Base-by-base conservation (phyloP, 139 green algal species). In the Bryopsis sp. region DNA sequence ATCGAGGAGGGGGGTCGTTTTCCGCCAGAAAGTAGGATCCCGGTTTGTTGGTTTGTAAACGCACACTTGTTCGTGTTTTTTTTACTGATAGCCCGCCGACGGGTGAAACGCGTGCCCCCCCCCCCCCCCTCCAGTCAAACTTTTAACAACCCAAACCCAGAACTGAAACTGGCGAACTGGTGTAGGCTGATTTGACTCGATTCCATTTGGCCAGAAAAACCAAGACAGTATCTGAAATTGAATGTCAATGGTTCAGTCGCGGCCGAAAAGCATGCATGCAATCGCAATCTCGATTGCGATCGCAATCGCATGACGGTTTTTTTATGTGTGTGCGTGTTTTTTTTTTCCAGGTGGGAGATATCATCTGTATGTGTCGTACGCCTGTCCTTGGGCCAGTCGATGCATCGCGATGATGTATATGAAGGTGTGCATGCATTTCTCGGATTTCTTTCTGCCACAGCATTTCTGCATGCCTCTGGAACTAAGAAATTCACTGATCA, bases 331-430 rank as follows among this genome's bases (percentile, higher is more conserved):
- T 50, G 50, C 19, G 3, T 19, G 32, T 26, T 58, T 29, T 46
- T 73, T 38, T 50, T 57, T 19, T 68, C 63, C 79, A 89, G 84
- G 80, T 62, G 82, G 74, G 7, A 79, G 94, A 6, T 99, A 98
- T 75, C 88, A 97, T 68, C 84, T 99, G 36, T 97, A 97, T 77
- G 79, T 99, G n/a, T 86, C 79, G 8, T 86, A 90, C 31, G 92
- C 90, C 0, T 99, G 94, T 67, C 94, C 94, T 26, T 99, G 92
- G 91, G 94, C 94, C 0, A 82, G 48, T 57, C 76, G 94, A 15
- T 86, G 77, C 35, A 58, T 95, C 24, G 76, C 85, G 0, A 72
- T 79, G 1, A 54, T 88, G 2, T 67, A 88, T 48, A 47, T 97
- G 48, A 97, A 97, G 83, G 89, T 86, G 32, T 2, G 43, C 11